Evolutionary conservation across 192 early-diverging fungal genomes (phyloP), one percentile per base, ranked within the genome.

Genomic region (Coemansia sp.): DNA sequence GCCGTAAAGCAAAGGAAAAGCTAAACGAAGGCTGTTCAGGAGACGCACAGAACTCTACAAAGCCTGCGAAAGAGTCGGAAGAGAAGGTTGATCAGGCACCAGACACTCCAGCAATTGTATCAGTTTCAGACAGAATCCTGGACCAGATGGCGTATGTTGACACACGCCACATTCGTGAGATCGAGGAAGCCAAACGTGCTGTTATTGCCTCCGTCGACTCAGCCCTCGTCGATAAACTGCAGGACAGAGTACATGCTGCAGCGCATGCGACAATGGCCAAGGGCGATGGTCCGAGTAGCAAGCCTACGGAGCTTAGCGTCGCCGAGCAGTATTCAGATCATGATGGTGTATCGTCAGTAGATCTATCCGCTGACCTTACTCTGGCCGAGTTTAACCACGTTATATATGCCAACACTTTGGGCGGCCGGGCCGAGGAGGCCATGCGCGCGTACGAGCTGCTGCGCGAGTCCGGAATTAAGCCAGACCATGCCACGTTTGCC

Each of bases 401-500:
- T 29, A 78, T 88, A 5, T 87, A 85, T 69, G 84, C 84, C 29
- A 94, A 94, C 76, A 86, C 87, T n/a, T 44, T 90, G 21, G 77
- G 86, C 3, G 76, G 82, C 32, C 74, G 89, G 15, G 80, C 85
- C n/a, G 80, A 69, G 0, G 87, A 90, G 68, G 91, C 92, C 0
- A 83, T 87, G 62, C 74, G 73, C 32, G 87, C 91, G 15, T 91
- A 87, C 66, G 84, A 89, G 14, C 64, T 85, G 46, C 87, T 93
- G 74, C 67, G 82, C 46, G 82, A 87, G 51, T 79, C 85, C 17
- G 87, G 89, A 5, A 34, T 94, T 10, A 61, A 84, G 66, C 93
- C 94, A 9, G 87, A 90, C 68, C 66, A 88, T 48, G 72, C 85
- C 12, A 90, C 91, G 0, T 91, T 89, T 75, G 91, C 87, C 64